Percentiles rank a stretch among this genome's conserved stretches.
Evolutionary conservation across 2,329 filamentous ascomycete genomes (phyloP).

Genomic region (Corinectria fuckeliana): DNA sequence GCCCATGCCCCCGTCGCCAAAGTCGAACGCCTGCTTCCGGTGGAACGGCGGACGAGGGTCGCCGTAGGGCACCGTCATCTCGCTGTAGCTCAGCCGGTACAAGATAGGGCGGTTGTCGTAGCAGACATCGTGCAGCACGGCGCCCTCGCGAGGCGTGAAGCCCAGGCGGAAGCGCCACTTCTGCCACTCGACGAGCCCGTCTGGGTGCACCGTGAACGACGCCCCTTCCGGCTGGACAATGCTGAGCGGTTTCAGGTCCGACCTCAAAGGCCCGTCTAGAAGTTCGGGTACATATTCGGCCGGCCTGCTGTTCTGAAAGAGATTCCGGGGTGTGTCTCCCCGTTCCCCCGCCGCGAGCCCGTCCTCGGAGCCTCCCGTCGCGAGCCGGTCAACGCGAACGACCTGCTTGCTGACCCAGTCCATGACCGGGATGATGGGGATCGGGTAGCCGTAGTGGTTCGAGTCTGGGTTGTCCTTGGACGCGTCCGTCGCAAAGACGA

Average conservation of each 20-base stretch:
- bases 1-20: slow-evolving; percentile 73
- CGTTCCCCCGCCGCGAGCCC: slow-evolving; percentile 46
- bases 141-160: slow-evolving; percentile 75
- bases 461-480: slow-evolving; percentile 57
- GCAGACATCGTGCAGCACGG: slow-evolving; percentile 71
- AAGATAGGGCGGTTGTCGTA: slow-evolving; percentile 70
- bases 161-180: slow-evolving; percentile 75
- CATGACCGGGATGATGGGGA: slow-evolving; percentile 66
- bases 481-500: slow-evolving; percentile 55
- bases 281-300: slow-evolving; percentile 60
- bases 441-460: slow-evolving; percentile 68
- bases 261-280: slow-evolving; percentile 52
- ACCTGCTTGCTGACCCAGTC: slow-evolving; percentile 61
- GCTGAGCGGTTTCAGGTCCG: slow-evolving; percentile 71
- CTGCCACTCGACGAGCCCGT: slow-evolving; percentile 62
- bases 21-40: slow-evolving; percentile 75
- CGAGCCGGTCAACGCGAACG: slow-evolving; percentile 63
- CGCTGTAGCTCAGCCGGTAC: slow-evolving; percentile 70
- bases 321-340: slow-evolving; percentile 50
- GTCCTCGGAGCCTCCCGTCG: slow-evolving; percentile 55
- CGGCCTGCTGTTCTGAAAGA: slow-evolving; percentile 27
- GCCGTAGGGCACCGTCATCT: slow-evolving; percentile 74
- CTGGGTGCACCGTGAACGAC: slow-evolving; percentile 63
- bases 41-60: slow-evolving; percentile 71
- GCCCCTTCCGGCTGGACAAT: slow-evolving; percentile 74